Conservation (phyloP, 2,329 filamentous ascomycete genomes). For the Podosphaera aphanis region DNA sequence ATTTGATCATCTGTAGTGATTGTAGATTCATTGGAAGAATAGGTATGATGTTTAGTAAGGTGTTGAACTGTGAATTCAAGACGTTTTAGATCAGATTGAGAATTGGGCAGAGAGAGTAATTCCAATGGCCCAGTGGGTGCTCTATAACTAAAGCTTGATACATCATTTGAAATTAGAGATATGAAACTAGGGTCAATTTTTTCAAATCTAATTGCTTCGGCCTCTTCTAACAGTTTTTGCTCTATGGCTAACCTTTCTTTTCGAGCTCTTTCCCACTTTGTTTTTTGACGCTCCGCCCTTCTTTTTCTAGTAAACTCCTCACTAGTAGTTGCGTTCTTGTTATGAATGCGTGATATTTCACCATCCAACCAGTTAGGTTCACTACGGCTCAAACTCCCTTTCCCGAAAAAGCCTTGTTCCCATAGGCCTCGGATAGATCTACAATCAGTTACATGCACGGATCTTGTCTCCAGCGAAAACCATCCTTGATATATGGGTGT, state of each 20-base stretch:
- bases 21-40: not conserved
- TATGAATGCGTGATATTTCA: slow-evolving; percentile 49
- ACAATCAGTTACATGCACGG: slow-evolving; percentile 61
- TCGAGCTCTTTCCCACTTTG: slow-evolving; percentile 81
- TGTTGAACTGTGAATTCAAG: not conserved
- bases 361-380: slow-evolving; percentile 81
- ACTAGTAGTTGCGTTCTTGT: slow-evolving; percentile 43
- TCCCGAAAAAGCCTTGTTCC: slow-evolving; percentile 95
- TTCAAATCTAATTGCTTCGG: slow-evolving; percentile 3
- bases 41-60: too few species aligned
- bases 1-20: too few species aligned
- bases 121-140: slow-evolving; percentile 16
- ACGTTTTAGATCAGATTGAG: slow-evolving; percentile 1
- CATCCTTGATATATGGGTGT: slow-evolving; percentile 43
- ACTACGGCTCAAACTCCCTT: slow-evolving; percentile 77
- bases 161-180: not conserved
- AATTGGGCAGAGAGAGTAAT: slow-evolving; percentile 31
- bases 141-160: not conserved
- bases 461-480: slow-evolving; percentile 62
- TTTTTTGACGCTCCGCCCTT: slow-evolving; percentile 55
- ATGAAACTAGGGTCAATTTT: not conserved
- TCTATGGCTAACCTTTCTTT: slow-evolving; percentile 68
- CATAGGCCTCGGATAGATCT: slow-evolving; percentile 60
- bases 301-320: slow-evolving; percentile 60
- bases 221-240: slow-evolving; percentile 36